These are phyloP conservation scores for Camellia oleifera DNA, from an alignment of 179 eudicot genomes.

Conservation along the genomic window DNA sequence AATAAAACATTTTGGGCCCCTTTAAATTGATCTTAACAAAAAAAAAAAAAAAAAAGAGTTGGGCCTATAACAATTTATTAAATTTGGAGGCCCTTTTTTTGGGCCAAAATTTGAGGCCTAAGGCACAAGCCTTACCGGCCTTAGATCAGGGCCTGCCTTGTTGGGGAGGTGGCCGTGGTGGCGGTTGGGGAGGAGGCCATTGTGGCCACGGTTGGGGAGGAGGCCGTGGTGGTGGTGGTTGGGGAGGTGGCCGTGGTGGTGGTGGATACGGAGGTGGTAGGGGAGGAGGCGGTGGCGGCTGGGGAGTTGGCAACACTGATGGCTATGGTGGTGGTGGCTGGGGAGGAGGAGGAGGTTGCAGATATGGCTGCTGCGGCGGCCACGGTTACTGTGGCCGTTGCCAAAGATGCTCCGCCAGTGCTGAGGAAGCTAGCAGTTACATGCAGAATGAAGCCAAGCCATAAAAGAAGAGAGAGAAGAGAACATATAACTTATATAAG, in stretches of 20 bases:
- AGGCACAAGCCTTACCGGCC: too few relatives aligned
- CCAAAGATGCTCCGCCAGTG: background rate
- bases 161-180: too few relatives aligned
- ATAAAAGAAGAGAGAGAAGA: background rate
- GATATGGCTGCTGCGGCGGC: background rate
- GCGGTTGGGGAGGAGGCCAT: too few relatives aligned
- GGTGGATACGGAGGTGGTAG: conserved; percentile 4
- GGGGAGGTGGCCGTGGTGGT: background rate
- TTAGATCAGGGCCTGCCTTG: too few relatives aligned
- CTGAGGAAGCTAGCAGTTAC: background rate
- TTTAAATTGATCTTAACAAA: too few relatives aligned
- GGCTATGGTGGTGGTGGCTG: background rate
- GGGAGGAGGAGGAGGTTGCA: background rate
- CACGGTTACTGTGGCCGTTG: background rate
- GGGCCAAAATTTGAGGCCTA: too few relatives aligned
- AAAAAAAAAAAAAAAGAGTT: too few relatives aligned
- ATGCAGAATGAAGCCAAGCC: conserved; percentile 5
- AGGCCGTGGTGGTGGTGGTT: background rate
- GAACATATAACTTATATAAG: background rate
- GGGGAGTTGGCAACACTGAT: background rate
- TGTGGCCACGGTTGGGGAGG: too few relatives aligned
- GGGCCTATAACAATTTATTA: too few relatives aligned
- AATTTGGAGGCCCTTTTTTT: too few relatives aligned
- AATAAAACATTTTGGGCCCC: too few relatives aligned
- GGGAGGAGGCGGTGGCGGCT: background rate